A percentile compares a stretch with the other conserved stretches of the same genome.
Evolutionary conservation across 163 green algal genomes (phyloP).

Genomic region (Trebouxia gelatinosa): DNA sequence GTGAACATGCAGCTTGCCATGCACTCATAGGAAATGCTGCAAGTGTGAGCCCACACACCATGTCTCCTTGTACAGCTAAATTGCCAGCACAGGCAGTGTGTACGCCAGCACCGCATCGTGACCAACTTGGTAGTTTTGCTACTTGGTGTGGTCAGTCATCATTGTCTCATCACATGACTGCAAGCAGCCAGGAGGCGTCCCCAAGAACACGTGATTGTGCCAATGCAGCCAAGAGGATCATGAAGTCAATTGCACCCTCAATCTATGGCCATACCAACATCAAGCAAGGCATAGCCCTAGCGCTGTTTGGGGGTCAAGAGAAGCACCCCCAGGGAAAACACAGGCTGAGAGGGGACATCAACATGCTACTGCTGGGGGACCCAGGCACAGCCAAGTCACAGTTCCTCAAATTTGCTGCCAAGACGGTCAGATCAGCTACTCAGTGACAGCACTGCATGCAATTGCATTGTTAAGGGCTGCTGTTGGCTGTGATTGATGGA

Average conservation of each 20-base stretch:
- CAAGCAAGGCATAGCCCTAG: conserved; percentile 92
- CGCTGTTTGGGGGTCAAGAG: conserved; percentile 92
- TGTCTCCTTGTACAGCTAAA: no score
- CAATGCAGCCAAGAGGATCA: conserved; percentile 79
- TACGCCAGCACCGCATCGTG: no score
- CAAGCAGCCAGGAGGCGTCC: background rate
- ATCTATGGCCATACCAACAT: conserved; percentile 98
- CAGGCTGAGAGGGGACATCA: conserved; percentile 95
- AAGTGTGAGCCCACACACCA: no score
- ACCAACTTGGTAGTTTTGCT: no score
- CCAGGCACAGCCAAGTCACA: conserved; percentile 96
- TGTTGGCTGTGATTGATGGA: background rate
- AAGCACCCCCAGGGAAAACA: conserved; percentile 72
- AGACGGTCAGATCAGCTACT: conserved; percentile 34
- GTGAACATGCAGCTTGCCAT: background rate
- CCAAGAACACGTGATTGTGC: background rate
- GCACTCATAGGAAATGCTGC: no score
- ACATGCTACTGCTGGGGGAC: conserved; percentile 97
- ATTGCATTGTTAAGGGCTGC: background rate
- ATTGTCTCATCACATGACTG: no score
- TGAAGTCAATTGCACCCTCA: conserved; percentile 93
- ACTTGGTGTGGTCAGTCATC: no score
- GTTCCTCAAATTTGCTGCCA: conserved; percentile 98
- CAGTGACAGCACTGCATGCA: background rate
- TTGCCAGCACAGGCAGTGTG: no score